These are phyloP conservation scores for Paecilomyces niveus DNA, from an alignment of 2,329 filamentous ascomycete genomes.

Conservation along the genomic window DNA sequence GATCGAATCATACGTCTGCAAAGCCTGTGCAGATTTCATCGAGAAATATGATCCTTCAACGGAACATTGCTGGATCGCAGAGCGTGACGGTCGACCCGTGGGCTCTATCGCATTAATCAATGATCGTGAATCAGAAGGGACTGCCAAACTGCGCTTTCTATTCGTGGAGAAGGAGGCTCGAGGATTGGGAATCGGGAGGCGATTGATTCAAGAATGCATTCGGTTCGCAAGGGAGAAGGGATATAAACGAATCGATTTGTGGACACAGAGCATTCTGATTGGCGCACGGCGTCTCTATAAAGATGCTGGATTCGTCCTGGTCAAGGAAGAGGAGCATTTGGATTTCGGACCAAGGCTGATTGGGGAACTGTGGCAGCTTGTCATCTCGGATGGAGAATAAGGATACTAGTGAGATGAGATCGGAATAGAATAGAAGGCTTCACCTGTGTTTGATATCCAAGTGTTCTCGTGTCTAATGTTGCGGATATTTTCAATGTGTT, in stretches of 20 bases:
- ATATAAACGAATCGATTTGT: conserved; percentile 14
- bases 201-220: conserved; percentile 13
- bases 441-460: too few species aligned
- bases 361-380: conserved; percentile 18
- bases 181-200: conserved; percentile 14
- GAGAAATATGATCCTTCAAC: conserved; percentile 11
- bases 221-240: conserved; percentile 15
- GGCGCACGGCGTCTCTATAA: conserved; percentile 14
- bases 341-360: conserved; percentile 12
- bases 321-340: conserved; percentile 12
- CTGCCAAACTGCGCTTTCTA: conserved; percentile 17
- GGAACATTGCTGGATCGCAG: conserved; percentile 20
- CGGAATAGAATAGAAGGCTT: too few species aligned
- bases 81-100: conserved; percentile 3
- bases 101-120: not conserved
- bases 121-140: conserved; percentile 11
- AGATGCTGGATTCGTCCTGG: conserved; percentile 15
- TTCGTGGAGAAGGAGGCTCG: conserved; percentile 17
- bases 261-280: conserved; percentile 16
- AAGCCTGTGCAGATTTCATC: conserved; percentile 14
- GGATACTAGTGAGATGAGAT: too few species aligned
- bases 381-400: not conserved
- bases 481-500: too few species aligned
- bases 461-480: too few species aligned
- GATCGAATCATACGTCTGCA: conserved; percentile 13